Evolutionary conservation across 2,329 filamentous ascomycete genomes (phyloP).

Genomic region (Monilinia aucupariae): DNA sequence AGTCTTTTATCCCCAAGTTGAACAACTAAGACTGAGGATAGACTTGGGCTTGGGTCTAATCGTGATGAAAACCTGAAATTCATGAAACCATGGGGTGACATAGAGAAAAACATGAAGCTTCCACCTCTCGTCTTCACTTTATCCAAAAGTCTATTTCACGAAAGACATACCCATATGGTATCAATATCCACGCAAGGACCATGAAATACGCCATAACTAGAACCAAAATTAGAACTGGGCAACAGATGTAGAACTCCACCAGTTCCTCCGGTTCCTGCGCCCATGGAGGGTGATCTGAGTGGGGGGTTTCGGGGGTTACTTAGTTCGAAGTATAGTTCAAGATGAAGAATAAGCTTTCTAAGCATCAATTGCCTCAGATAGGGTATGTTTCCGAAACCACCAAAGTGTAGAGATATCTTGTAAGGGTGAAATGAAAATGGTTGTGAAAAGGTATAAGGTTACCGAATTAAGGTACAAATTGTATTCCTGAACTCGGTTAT

Average conservation of each 20-base stretch:
- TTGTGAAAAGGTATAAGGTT: neutral
- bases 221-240: neutral
- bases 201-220: neutral
- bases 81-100: constrained; percentile 17
- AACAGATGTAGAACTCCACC: neutral
- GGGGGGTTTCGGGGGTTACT: neutral
- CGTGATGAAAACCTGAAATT: neutral
- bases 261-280: neutral
- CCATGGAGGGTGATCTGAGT: neutral
- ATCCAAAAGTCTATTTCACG: neutral
- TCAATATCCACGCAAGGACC: neutral
- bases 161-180: neutral
- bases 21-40: neutral
- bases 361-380: constrained; percentile 1
- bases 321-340: neutral
- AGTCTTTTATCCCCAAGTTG: constrained; percentile 5
- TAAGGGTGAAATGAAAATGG: neutral
- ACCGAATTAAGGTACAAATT: constrained; percentile 21
- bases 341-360: neutral
- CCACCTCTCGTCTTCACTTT: constrained; percentile 29
- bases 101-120: constrained; percentile 19
- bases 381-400: neutral
- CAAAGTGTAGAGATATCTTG: neutral
- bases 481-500: neutral
- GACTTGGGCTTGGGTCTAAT: neutral